Base-by-base conservation (phyloP, 306 rosid genomes). In the Medicago lupulina region DNA sequence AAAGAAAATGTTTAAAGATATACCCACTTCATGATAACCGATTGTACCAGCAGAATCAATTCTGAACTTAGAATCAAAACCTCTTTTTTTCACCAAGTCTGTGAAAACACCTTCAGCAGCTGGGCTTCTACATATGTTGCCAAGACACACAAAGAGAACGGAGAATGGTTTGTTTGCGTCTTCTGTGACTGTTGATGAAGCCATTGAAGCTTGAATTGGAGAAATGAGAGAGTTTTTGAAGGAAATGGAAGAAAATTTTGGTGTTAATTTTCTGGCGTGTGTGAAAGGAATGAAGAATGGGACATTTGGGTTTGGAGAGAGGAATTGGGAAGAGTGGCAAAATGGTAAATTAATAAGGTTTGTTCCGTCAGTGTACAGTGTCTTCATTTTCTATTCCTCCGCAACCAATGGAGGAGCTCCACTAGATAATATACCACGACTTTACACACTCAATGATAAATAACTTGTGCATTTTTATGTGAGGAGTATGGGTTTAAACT, bases 121-220 rank as follows among this genome's bases (percentile, higher is more conserved):
- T n/a, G 96, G 97, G 91, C 97, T 95, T 64, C 97, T 83, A 77
- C 97, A 92, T 23, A 95, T 90, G 85, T 95, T 95, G 70, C 98
- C 97, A 7, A 92, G 79, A 73, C 98, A 95, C 31, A 89, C 98
- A 10, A 92, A 92, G 60, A 88, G 90, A 50, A 95, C 90, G 1
- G 90, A 84, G 85, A 92, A 86, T 44, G 91, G 93, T 74, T 87
- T 86, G 23, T 74, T 80, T 1, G 85, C 38, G 19, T 68, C 86
- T 8, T 71, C 87, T 8, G 83, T 17, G 86, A 76, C 61, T 5
- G 87, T n/a, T 55, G 88, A 59, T 60, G 88, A 76, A 8, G 92
- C 86, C 93, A 89, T 86, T 12, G 96, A 85, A 11, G 93, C 82
- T 71, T 40, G 82, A 80, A 59, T 79, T 14, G 95, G 71, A 62